phyloP scores from a whole-genome alignment of 2,329 filamentous ascomycete genomes.

The Camillea tinctor region DNA sequence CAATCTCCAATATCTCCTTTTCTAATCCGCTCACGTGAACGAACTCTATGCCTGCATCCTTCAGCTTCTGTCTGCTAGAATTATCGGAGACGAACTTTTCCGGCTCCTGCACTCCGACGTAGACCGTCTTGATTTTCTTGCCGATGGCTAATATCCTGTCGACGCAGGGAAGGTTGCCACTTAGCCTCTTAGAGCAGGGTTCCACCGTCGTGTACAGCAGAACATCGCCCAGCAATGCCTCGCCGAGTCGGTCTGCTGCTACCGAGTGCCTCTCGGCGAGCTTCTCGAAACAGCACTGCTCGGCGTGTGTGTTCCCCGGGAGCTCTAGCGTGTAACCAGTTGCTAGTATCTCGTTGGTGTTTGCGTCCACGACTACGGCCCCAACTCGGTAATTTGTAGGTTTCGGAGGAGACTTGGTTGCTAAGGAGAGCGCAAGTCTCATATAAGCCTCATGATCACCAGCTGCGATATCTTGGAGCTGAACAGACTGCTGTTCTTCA shows the following conservation, averaged over 20 bases:
- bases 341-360: slow-evolving; percentile 61
- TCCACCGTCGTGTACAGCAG: slow-evolving; percentile 92
- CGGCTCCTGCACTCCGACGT: slow-evolving; percentile 85
- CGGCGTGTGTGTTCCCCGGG: slow-evolving; percentile 90
- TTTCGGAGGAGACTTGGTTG: slow-evolving; percentile 76
- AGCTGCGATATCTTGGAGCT: slow-evolving; percentile 25
- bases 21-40: slow-evolving; percentile 74
- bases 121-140: slow-evolving; percentile 70
- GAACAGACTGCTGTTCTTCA: slow-evolving; percentile 3
- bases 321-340: slow-evolving; percentile 91
- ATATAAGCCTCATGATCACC: slow-evolving; percentile 56
- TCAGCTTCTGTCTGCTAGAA: slow-evolving; percentile 67
- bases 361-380: slow-evolving; percentile 71
- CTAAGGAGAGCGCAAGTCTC: slow-evolving; percentile 70
- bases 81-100: slow-evolving; percentile 87
- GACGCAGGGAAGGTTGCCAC: slow-evolving; percentile 74
- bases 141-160: slow-evolving; percentile 70
- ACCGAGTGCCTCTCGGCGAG: slow-evolving; percentile 49
- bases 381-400: slow-evolving; percentile 93
- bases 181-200: slow-evolving; percentile 72
- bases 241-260: slow-evolving; percentile 53
- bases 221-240: slow-evolving; percentile 50
- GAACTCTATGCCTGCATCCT: slow-evolving; percentile 71
- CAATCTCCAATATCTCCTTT: slow-evolving; percentile 75
- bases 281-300: slow-evolving; percentile 88